phyloP scores from a whole-genome alignment of 768 basidiomycete genomes.

The Tricholoma terreum region DNA sequence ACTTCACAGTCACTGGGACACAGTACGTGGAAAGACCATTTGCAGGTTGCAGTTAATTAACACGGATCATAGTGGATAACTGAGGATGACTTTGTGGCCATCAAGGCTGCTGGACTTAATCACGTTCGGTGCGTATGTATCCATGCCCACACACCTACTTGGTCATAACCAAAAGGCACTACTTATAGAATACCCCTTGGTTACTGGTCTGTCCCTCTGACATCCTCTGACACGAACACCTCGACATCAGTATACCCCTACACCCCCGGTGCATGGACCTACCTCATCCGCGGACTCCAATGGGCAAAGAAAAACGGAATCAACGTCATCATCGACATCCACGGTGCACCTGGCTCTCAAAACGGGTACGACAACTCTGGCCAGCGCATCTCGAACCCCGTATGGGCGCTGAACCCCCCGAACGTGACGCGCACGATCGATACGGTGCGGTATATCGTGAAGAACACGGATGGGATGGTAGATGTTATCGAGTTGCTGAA shows the following conservation, averaged over 20 bases:
- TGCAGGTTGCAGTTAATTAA: background rate
- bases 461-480: slow-evolving; percentile 52
- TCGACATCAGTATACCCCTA: slow-evolving; percentile 48
- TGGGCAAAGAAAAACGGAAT: slow-evolving; percentile 63
- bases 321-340: slow-evolving; percentile 73
- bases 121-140: slow-evolving; percentile 55
- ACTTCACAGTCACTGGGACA: slow-evolving; percentile 55
- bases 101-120: slow-evolving; percentile 63
- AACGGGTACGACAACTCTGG: slow-evolving; percentile 78
- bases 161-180: background rate
- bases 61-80: slow-evolving; percentile 48
- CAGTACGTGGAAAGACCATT: slow-evolving; percentile 28
- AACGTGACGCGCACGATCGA: slow-evolving; percentile 54
- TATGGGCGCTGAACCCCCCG: slow-evolving; percentile 54
- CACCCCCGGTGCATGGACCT: slow-evolving; percentile 65
- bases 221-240: slow-evolving; percentile 47
- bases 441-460: slow-evolving; percentile 51
- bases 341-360: slow-evolving; percentile 68
- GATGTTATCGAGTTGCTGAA: slow-evolving; percentile 70
- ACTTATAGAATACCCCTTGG: slow-evolving; percentile 60
- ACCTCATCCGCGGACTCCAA: slow-evolving; percentile 57
- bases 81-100: slow-evolving; percentile 65
- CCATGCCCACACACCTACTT: background rate
- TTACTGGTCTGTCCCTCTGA: slow-evolving; percentile 77
- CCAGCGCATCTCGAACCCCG: slow-evolving; percentile 50